These are phyloP conservation scores for Cylindrotheca fusiformis DNA, from an alignment of 108 stramenopile species.

Conservation along the genomic window DNA sequence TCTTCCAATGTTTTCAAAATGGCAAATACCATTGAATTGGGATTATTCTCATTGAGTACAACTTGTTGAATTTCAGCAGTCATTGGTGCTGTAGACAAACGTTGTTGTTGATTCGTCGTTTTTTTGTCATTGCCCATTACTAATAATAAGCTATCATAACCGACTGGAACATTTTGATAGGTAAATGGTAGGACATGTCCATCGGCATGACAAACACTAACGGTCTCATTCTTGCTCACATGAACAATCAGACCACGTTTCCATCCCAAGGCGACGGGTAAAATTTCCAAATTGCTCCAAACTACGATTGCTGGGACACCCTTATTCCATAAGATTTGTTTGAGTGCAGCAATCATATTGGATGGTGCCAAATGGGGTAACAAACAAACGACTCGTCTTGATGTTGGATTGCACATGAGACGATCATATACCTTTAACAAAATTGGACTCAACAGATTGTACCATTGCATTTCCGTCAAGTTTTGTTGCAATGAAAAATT, in stretches of 20 bases:
- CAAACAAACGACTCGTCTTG: conserved; percentile 26
- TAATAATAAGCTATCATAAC: not conserved
- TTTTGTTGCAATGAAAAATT: conserved; percentile 4
- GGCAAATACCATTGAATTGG: conserved; percentile 24
- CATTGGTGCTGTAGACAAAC: not conserved
- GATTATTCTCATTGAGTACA: conserved; percentile 25
- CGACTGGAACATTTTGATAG: conserved; percentile 24
- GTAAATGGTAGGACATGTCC: conserved; percentile 36
- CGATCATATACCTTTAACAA: conserved; percentile 33
- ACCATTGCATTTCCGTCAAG: conserved; percentile 33
- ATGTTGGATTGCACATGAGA: conserved; percentile 31
- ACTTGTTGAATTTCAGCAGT: not conserved
- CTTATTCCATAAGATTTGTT: conserved; percentile 30
- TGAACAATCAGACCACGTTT: conserved; percentile 43
- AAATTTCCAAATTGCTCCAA: conserved; percentile 21
- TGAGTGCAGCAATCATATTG: conserved; percentile 21
- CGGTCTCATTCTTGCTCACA: conserved; percentile 25
- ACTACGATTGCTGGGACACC: conserved; percentile 28
- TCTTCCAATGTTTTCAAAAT: conserved; percentile 30
- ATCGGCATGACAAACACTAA: conserved; percentile 35
- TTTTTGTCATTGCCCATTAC: not conserved
- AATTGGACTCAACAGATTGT: conserved; percentile 16
- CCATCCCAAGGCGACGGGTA: conserved; percentile 41
- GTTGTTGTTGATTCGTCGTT: no score
- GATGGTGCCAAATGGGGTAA: conserved; percentile 15